Conservation (phyloP, 1,139 yeast genomes). For the Candida neerlandica region DNA sequence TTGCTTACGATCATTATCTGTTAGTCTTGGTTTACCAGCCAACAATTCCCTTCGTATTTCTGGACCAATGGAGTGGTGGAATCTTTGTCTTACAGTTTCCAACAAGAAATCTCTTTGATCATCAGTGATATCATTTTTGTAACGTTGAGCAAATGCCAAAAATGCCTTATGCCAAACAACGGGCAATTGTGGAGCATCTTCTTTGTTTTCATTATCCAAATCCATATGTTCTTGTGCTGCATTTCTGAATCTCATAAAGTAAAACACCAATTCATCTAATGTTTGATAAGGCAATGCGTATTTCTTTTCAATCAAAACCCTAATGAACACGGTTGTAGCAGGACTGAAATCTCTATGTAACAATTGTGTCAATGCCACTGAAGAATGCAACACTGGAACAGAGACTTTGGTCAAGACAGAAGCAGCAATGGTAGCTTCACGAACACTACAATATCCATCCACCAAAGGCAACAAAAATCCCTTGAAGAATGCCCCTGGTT, state of each 20-base stretch:
- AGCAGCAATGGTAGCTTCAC: conserved; percentile 95
- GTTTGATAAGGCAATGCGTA: conserved; percentile 97
- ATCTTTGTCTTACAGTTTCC: conserved; percentile 89
- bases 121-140: conserved; percentile 94
- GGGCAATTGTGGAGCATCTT: conserved; percentile 72
- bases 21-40: conserved; percentile 66
- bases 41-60: conserved; percentile 91
- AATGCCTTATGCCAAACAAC: conserved; percentile 98
- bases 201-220: conserved; percentile 30
- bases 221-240: conserved; percentile 42
- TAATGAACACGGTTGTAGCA: conserved; percentile 85
- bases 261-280: conserved; percentile 92
- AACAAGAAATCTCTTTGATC: conserved; percentile 93
- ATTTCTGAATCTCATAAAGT: conserved; percentile 84
- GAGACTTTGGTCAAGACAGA: conserved; percentile 88
- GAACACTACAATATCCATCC: conserved; percentile 78
- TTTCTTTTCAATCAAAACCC: conserved; percentile 87
- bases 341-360: conserved; percentile 85
- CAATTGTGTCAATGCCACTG: conserved; percentile 88
- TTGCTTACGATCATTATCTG: conserved; percentile 17
- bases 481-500: conserved; percentile 96
- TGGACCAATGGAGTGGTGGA: conserved; percentile 87
- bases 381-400: conserved; percentile 91
- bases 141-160: conserved; percentile 90
- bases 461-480: conserved; percentile 92